Base-by-base conservation (phyloP, 805 yeast genomes). In the Maudiozyma pseudohumilis region DNA sequence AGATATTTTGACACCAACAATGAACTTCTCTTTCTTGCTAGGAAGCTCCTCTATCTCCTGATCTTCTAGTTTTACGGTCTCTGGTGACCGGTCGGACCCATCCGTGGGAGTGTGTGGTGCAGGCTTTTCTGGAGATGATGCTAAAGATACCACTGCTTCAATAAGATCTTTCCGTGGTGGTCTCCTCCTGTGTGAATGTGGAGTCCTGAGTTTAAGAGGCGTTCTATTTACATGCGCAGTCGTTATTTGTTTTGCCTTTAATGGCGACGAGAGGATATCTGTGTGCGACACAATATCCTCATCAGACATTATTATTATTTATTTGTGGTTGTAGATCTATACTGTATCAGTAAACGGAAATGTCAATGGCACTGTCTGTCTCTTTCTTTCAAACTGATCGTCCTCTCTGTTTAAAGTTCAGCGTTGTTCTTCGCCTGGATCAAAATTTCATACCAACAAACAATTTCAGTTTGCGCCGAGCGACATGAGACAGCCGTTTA, bases 201-300 rank as follows among this genome's bases (percentile, higher is more conserved):
- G n/a, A n/a, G n/a, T n/a, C n/a, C n/a, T n/a, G n/a, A n/a, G n/a
- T n/a, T n/a, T n/a, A n/a, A n/a, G n/a, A 9, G 19, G 17, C 27
- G 26, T 17, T 30, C 23, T 31, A 20, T n/a, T n/a, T n/a, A n/a
- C n/a, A n/a, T n/a, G 25, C 25, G 25, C 11, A 9, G 8, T 23
- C 25, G 11, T 9, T 19, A n/a, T 13, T 13, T 27, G 19, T 11
- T 19, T 23, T 2, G 24, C 30, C 29, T 41, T 48, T 5, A 43
- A 35, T 3, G 57, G 56, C 3, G 51, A 45, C 2, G 55, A 48
- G 15, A 51, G 24, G 7, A 53, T 50, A 35, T 51, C 57, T 5
- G 29, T 39, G 35, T 53, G 57, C 8, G 28, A 40, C n/a, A 48
- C 47, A 32, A 53, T 47, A 37, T 46, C 56, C 4, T 35, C 34